Percentiles rank a stretch among this genome's conserved stretches.
These are phyloP conservation scores for Trifolium dubium DNA, from an alignment of 306 rosid genomes.

Conservation along the genomic window DNA sequence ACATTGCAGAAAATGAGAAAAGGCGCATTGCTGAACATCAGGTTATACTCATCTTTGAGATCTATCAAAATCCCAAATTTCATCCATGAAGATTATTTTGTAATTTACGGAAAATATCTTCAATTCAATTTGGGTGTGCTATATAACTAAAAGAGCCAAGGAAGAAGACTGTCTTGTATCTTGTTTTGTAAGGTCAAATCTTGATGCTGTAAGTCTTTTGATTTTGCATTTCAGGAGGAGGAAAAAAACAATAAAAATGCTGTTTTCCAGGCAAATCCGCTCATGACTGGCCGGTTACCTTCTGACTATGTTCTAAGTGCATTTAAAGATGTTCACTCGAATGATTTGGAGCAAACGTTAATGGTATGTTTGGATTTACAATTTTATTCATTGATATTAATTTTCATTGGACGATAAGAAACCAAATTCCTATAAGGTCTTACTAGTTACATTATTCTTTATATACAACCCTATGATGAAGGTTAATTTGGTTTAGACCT, in stretches of 20 bases:
- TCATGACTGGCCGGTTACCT: constrained; percentile 78
- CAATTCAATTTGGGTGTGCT: background rate
- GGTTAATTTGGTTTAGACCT: background rate
- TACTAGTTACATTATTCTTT: background rate
- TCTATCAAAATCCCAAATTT: constrained; percentile 17
- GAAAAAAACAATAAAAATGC: constrained; percentile 49
- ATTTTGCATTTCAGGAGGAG: constrained; percentile 68
- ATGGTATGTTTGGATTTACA: constrained; percentile 60
- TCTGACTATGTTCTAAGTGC: constrained; percentile 83
- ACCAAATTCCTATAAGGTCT: background rate
- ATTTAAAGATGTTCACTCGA: constrained; percentile 74
- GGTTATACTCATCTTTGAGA: constrained; percentile 50
- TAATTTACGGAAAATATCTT: background rate
- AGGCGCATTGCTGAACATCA: constrained; percentile 68
- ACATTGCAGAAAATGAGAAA: constrained; percentile 73
- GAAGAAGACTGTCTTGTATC: background rate
- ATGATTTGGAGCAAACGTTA: constrained; percentile 88
- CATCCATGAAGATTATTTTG: background rate
- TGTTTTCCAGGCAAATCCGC: constrained; percentile 66
- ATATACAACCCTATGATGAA: background rate
- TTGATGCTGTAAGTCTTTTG: constrained; percentile 34
- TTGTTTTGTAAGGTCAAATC: constrained; percentile 21
- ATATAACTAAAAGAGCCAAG: background rate
- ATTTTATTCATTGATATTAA: constrained; percentile 23
- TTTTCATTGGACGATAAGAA: background rate